Evolutionary conservation across 2,329 filamentous ascomycete species (phyloP), one percentile per base, ranked within the genome.

Genomic region (Hypocreales sp.): DNA sequence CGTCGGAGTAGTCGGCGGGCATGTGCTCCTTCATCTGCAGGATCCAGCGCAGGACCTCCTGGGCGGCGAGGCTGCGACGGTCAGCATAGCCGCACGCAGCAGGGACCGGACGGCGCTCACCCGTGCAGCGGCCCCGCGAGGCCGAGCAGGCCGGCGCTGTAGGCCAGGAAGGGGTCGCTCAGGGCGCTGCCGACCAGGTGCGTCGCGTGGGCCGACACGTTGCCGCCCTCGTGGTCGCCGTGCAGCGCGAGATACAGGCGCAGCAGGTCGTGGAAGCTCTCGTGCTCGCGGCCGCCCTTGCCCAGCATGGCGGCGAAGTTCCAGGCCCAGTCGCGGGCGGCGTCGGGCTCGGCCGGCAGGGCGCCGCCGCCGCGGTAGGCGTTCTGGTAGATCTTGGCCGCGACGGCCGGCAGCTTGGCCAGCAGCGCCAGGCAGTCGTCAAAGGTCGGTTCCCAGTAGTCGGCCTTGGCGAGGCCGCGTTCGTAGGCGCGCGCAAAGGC

Each of bases 381-480:
- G 54, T 90, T 90, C 47, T 93, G 83, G 67, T 98, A 94, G 48
- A 98, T 94, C 58, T 93, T 92, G 32, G 90, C 90, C 16, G 90
- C 90, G 41, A 98, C 86, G 35, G 83, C 92, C 36, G 90, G 90
- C 29, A 98, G 76, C 66, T 98, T 98, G 36, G 87, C 90, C 31
- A 98, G 70, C 35, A 98, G 68, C 25, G 79, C 82, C 53, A 98
- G 93, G 53, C 71, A 76, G 61, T 98, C 90, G 50, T 95, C 87
- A 48, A 92, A 95, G 24, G 83, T 92, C 10, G 87, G 83, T 61
- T 95, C 90, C 90, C 90, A 98, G 71, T 95, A 95, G 42, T 94
- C 83, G 28, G 83, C 81, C 67, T 95, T 98, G 67, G 76, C 80
- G 39, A 95, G 60, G 20, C 90, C 90, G 41, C 78, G 60, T 54